These are phyloP conservation scores for Monosporozyma aquatica DNA, from an alignment of 805 yeast genomes.

Conservation along the genomic window DNA sequence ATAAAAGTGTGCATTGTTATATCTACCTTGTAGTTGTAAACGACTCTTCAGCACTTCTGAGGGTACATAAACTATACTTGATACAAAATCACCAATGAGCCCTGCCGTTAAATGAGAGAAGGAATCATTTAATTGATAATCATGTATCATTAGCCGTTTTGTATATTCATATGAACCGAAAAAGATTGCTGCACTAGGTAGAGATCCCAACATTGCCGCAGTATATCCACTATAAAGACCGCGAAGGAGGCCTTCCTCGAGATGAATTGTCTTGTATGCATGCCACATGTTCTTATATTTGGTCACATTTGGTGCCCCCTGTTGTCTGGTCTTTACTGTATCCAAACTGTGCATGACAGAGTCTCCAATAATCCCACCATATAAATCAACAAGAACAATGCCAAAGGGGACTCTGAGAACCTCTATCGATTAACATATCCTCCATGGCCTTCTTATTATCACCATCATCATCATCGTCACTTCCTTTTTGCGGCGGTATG, in stretches of 20 bases:
- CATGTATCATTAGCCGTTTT: constrained; percentile 61
- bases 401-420: background rate
- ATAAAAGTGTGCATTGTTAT: constrained; percentile 59
- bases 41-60: constrained; percentile 91
- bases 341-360: constrained; percentile 91
- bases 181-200: constrained; percentile 91
- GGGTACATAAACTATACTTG: constrained; percentile 86
- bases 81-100: constrained; percentile 84
- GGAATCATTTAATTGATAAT: constrained; percentile 64
- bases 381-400: constrained; percentile 55
- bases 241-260: constrained; percentile 73
- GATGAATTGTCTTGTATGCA: constrained; percentile 66
- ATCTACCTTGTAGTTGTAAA: constrained; percentile 82
- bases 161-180: constrained; percentile 82
- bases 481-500: background rate
- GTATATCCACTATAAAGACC: constrained; percentile 90
- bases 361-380: constrained; percentile 93
- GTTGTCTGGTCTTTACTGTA: constrained; percentile 95
- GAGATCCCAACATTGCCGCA: constrained; percentile 86
- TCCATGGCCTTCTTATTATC: too few species aligned
- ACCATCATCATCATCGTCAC: background rate
- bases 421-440: background rate
- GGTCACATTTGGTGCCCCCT: constrained; percentile 62
- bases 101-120: constrained; percentile 77
- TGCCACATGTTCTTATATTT: constrained; percentile 68